Conservation (phyloP, 768 basidiomycete species). For the Gyrodon lividus region DNA sequence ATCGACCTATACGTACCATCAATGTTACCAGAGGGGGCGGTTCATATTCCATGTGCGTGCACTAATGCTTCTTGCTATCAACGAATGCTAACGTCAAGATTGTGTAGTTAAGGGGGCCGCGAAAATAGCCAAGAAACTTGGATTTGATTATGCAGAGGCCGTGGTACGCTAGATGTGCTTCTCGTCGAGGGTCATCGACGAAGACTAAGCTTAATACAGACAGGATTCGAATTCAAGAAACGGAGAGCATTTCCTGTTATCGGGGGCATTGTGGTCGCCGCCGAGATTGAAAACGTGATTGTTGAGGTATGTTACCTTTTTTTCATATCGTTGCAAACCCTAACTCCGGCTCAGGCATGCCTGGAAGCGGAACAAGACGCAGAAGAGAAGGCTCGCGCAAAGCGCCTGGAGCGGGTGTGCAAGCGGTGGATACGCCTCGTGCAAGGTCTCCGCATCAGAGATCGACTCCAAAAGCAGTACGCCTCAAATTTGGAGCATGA, state of each 20-base stretch:
- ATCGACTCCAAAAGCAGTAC: constrained; percentile 82
- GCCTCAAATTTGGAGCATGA: constrained; percentile 21
- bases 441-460: constrained; percentile 83
- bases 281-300: constrained; percentile 70
- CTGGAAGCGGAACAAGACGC: constrained; percentile 77
- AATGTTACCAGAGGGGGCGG: constrained; percentile 89
- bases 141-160: constrained; percentile 91
- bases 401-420: constrained; percentile 74
- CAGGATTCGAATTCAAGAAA: constrained; percentile 95
- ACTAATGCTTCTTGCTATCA: constrained; percentile 7
- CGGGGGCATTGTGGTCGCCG: constrained; percentile 83
- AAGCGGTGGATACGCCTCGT: constrained; percentile 89
- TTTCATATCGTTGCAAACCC: not conserved
- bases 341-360: constrained; percentile 60
- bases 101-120: constrained; percentile 75
- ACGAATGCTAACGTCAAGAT: constrained; percentile 11
- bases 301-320: constrained; percentile 58
- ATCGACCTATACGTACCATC: constrained; percentile 93
- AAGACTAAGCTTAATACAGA: constrained; percentile 45
- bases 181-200: constrained; percentile 6
- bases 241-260: constrained; percentile 83
- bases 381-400: constrained; percentile 71
- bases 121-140: constrained; percentile 85
- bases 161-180: constrained; percentile 62
- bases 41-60: constrained; percentile 85